Evolutionary conservation across 179 eudicot species (phyloP).

Genomic region (Beta corolliflora): DNA sequence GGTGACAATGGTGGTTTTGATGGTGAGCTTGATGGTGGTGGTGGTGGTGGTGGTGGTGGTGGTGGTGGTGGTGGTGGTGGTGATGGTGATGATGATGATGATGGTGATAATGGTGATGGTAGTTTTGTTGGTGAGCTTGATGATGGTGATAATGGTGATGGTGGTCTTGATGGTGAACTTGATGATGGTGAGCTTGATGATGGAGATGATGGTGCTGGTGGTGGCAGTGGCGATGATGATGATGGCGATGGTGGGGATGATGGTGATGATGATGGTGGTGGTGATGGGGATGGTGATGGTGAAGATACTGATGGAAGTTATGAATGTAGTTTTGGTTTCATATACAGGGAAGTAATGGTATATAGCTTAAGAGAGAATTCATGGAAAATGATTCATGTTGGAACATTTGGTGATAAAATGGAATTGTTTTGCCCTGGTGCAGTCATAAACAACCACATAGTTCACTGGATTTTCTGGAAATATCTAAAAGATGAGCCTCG

Average conservation of each 20-base stretch:
- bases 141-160: no score
- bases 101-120: not conserved
- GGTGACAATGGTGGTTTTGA: not conserved
- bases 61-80: not conserved
- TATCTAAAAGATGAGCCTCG: not conserved
- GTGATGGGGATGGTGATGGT: not conserved
- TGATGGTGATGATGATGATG: not conserved
- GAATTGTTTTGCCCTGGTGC: constrained; percentile 10
- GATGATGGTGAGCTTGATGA: no score
- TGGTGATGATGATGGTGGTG: no score
- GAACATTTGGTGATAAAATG: not conserved
- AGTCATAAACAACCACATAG: not conserved
- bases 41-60: not conserved
- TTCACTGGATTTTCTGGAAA: constrained; percentile 8
- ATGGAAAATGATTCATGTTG: not conserved
- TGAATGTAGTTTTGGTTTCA: constrained; percentile 4
- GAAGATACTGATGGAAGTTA: not conserved
- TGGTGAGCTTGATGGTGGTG: not conserved
- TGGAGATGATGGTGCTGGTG: no score
- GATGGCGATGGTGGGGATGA: no score
- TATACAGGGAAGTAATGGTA: not conserved
- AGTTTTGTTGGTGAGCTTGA: not conserved
- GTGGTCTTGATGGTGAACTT: no score
- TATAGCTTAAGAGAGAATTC: not conserved
- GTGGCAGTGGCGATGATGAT: no score